Conservation (phyloP, 176 grass and related monocot species). For the Ananas comosus region DNA sequence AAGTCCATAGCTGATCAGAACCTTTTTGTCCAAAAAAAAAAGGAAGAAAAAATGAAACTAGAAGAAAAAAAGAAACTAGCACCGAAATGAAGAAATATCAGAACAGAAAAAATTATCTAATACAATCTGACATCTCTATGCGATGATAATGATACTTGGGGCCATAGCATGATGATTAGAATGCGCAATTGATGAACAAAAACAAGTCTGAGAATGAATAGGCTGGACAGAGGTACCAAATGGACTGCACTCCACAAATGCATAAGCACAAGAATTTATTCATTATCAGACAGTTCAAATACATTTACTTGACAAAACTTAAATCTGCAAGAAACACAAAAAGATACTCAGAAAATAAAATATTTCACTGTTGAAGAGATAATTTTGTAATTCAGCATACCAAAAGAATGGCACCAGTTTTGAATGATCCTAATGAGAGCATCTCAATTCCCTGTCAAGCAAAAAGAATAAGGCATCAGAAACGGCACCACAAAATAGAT, state of each 20-base stretch:
- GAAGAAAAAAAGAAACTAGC: not conserved
- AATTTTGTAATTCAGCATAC: constrained; percentile 32
- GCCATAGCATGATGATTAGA: too few species aligned
- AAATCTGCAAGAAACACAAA: not conserved
- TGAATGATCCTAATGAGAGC: constrained; percentile 93
- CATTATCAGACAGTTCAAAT: too few species aligned
- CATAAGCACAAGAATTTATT: too few species aligned
- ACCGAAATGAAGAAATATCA: not conserved
- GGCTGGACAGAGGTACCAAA: too few species aligned
- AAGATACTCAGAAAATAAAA: constrained; percentile 3
- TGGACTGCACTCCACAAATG: too few species aligned
- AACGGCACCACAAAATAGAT: too few species aligned
- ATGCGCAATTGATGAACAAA: too few species aligned
- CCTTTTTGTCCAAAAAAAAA: not conserved
- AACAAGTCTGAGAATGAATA: too few species aligned
- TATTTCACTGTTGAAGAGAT: not conserved
- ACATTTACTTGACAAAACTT: too few species aligned
- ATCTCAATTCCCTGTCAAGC: constrained; percentile 81
- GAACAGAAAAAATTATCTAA: too few species aligned
- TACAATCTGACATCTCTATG: too few species aligned
- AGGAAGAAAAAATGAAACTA: not conserved
- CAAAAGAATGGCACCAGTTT: constrained; percentile 95
- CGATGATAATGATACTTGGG: too few species aligned
- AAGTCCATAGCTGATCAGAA: not conserved
- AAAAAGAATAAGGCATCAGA: not conserved